Conservation (phyloP, 371 early-diverging fungal genomes). For the Nematocida homosporus region DNA sequence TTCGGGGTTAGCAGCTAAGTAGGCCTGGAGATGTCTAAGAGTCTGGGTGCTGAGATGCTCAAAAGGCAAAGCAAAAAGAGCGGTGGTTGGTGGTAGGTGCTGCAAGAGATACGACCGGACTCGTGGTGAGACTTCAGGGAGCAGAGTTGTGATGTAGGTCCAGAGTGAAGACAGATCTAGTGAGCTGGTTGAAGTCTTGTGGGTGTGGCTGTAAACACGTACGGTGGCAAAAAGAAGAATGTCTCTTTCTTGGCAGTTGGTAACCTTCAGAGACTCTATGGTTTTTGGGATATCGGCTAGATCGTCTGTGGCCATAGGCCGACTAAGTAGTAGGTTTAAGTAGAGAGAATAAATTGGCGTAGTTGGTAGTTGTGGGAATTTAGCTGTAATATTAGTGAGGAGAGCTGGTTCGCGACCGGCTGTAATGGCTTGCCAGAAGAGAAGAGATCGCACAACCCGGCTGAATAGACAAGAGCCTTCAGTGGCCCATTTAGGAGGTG, state of each 20-base stretch:
- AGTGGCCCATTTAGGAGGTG: too few relatives aligned
- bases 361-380: not conserved
- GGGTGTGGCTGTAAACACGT: not conserved
- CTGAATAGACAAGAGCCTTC: not conserved
- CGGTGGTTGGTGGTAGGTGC: not conserved
- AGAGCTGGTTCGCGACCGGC: not conserved
- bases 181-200: too few relatives aligned
- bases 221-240: not conserved
- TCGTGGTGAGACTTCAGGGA: not conserved
- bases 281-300: not conserved
- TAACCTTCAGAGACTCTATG: not conserved
- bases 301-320: not conserved
- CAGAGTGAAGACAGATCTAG: too few relatives aligned
- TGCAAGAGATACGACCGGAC: not conserved
- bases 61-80: not conserved
- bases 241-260: not conserved
- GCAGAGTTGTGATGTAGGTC: not conserved
- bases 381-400: not conserved
- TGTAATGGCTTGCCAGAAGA: constrained; percentile 12
- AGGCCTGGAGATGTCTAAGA: not conserved
- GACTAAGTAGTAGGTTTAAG: not conserved
- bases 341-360: not conserved
- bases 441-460: not conserved
- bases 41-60: constrained; percentile 19
- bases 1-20: constrained; percentile 9